phyloP scores from a whole-genome alignment of 2,329 filamentous ascomycete genomes.

The Ceratocystis eucalypticola region DNA sequence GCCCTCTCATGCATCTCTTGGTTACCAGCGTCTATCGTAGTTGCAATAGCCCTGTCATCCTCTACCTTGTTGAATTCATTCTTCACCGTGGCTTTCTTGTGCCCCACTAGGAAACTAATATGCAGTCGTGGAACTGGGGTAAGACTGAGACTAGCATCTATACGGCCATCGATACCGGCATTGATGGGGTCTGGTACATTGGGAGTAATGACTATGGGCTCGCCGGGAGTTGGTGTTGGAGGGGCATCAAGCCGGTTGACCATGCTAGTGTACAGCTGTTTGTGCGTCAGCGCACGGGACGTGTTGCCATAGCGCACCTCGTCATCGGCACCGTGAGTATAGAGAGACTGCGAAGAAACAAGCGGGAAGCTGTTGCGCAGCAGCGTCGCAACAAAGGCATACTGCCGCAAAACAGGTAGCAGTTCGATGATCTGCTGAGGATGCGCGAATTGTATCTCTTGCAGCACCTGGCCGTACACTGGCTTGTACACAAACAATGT shows the following conservation, averaged over 20 bases:
- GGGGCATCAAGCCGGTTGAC: background rate
- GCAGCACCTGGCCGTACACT: conserved; percentile 54
- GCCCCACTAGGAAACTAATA: conserved; percentile 38
- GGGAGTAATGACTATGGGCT: background rate
- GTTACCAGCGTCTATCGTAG: no score
- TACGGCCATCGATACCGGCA: conserved; percentile 10
- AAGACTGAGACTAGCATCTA: conserved; percentile 41
- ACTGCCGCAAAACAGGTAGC: conserved; percentile 63
- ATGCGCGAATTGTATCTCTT: conserved; percentile 61
- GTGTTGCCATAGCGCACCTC: conserved; percentile 9
- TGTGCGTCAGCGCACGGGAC: conserved; percentile 9
- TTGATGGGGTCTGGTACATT: background rate
- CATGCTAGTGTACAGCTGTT: conserved; percentile 9
- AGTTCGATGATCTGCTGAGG: conserved; percentile 62
- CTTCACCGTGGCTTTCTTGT: background rate
- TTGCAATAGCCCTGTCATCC: no score
- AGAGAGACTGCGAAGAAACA: background rate
- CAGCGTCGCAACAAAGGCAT: conserved; percentile 54
- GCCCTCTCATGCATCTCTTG: background rate
- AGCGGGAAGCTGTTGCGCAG: conserved; percentile 45
- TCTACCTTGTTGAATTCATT: background rate
- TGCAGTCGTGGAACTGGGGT: conserved; percentile 37
- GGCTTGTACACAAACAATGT: conserved; percentile 57
- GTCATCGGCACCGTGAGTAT: background rate
- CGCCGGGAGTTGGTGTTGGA: background rate